Conservation (phyloP, 352 stramenopile genomes). For the Globisporangium barbulae region DNA sequence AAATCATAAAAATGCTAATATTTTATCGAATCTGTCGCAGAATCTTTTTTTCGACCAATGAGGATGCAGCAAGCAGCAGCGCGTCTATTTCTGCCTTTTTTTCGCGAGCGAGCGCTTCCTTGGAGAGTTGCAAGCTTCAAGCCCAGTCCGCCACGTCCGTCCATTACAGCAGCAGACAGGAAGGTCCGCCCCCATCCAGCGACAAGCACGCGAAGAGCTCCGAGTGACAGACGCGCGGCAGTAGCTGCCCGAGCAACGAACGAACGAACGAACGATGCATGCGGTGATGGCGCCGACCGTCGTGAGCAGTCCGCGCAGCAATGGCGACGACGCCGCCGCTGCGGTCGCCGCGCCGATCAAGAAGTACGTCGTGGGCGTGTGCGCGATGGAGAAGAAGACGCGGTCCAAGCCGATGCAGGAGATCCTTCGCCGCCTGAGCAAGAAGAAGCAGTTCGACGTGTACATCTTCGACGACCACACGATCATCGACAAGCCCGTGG, state of each 20-base stretch:
- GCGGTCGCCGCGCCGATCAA: slow-evolving; percentile 14
- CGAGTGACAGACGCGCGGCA: too few relatives aligned
- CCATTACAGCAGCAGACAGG: background rate
- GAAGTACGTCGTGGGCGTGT: slow-evolving; percentile 94
- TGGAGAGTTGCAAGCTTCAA: slow-evolving; percentile 7
- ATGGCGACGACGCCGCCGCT: slow-evolving; percentile 5
- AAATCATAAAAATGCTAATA: too few relatives aligned
- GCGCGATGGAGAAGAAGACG: slow-evolving; percentile 99
- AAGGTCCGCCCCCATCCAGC: slow-evolving; percentile 4
- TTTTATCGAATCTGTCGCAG: background rate
- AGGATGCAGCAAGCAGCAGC: too few relatives aligned
- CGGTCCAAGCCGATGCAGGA: slow-evolving; percentile 96
- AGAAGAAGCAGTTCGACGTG: slow-evolving; percentile 94
- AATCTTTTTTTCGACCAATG: background rate
- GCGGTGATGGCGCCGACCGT: slow-evolving; percentile 2
- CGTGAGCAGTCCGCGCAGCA: background rate
- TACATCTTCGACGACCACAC: slow-evolving; percentile 97
- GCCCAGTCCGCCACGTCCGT: slow-evolving; percentile 4
- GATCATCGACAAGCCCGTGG: slow-evolving; percentile 94
- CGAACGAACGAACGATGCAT: slow-evolving; percentile 1
- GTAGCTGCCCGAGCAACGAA: too few relatives aligned
- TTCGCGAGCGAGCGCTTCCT: background rate
- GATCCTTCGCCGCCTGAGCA: slow-evolving; percentile 91
- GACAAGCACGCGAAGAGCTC: too few relatives aligned
- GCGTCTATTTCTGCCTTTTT: too few relatives aligned